phyloP scores from a whole-genome alignment of 352 stramenopile genomes.

The Phytophthora citricola region DNA sequence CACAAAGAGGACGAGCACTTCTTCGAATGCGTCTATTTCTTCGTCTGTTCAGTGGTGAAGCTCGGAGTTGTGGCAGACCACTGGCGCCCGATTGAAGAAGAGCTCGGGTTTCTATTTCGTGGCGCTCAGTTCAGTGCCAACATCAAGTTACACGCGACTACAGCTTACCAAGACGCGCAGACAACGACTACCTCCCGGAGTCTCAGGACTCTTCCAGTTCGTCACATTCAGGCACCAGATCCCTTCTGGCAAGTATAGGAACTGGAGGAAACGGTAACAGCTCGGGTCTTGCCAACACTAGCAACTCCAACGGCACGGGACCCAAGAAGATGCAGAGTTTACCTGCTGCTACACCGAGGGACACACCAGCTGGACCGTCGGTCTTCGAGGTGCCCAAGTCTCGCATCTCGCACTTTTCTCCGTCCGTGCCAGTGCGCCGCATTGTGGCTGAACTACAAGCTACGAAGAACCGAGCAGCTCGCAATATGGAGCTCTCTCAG shows the following conservation, averaged over 20 bases:
- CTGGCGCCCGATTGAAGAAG: conserved; percentile 70
- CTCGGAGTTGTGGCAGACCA: conserved; percentile 58
- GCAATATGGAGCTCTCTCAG: conserved; percentile 77
- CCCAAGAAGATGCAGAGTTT: conserved; percentile 59
- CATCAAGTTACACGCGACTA: conserved; percentile 51
- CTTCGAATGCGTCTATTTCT: conserved; percentile 86
- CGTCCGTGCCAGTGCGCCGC: conserved; percentile 63
- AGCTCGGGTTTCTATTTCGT: conserved; percentile 79
- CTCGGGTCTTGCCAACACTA: background rate
- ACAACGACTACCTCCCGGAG: conserved; percentile 20
- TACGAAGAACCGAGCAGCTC: conserved; percentile 58
- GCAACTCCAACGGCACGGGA: conserved; percentile 2
- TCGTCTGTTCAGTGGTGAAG: conserved; percentile 77
- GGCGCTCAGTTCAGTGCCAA: conserved; percentile 76
- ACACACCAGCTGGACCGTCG: conserved; percentile 1
- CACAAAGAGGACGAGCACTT: conserved; percentile 85
- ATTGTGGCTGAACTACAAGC: conserved; percentile 76
- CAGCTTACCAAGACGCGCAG: conserved; percentile 27
- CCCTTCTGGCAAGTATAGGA: conserved; percentile 8
- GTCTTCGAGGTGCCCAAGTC: conserved; percentile 57
- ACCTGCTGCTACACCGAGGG: conserved; percentile 33
- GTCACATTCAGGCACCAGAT: conserved; percentile 22
- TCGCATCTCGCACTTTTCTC: conserved; percentile 65
- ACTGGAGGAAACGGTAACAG: conserved; percentile 24
- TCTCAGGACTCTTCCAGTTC: conserved; percentile 17